phyloP scores from a whole-genome alignment of 345 rosid species.

The Anastatica hierochuntica region DNA sequence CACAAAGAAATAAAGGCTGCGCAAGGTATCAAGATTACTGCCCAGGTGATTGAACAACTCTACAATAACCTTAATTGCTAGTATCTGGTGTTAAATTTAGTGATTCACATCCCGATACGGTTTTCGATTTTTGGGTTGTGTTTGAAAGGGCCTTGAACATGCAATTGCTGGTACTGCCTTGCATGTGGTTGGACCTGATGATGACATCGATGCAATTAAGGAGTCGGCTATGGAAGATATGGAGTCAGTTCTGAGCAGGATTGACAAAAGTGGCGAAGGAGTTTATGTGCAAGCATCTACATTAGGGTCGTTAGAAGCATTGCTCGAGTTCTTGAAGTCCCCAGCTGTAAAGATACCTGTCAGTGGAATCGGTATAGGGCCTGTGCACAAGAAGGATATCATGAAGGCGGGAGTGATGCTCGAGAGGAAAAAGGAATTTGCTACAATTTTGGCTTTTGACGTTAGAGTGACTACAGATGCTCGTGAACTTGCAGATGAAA shows the following conservation, averaged over 20 bases:
- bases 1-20: constrained; percentile 91
- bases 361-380: constrained; percentile 84
- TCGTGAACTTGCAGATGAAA: constrained; percentile 72
- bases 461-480: constrained; percentile 91
- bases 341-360: constrained; percentile 86
- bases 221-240: constrained; percentile 75
- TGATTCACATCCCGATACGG: too few species aligned
- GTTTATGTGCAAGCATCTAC: constrained; percentile 96
- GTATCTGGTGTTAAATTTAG: neutral
- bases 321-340: constrained; percentile 82
- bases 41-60: constrained; percentile 46
- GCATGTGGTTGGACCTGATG: constrained; percentile 69
- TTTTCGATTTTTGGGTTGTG: neutral
- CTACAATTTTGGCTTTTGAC: constrained; percentile 91
- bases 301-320: constrained; percentile 87
- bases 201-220: constrained; percentile 63
- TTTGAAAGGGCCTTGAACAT: constrained; percentile 74
- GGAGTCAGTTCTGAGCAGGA: constrained; percentile 73
- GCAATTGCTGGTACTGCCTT: constrained; percentile 93
- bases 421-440: constrained; percentile 85
- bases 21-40: constrained; percentile 87
- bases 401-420: constrained; percentile 95
- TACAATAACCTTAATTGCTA: neutral
- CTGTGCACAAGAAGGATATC: constrained; percentile 86
- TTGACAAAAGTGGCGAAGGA: constrained; percentile 86